These are phyloP conservation scores for Zasmidium citrigriseum DNA, from an alignment of 2,329 filamentous ascomycete species.

Conservation along the genomic window DNA sequence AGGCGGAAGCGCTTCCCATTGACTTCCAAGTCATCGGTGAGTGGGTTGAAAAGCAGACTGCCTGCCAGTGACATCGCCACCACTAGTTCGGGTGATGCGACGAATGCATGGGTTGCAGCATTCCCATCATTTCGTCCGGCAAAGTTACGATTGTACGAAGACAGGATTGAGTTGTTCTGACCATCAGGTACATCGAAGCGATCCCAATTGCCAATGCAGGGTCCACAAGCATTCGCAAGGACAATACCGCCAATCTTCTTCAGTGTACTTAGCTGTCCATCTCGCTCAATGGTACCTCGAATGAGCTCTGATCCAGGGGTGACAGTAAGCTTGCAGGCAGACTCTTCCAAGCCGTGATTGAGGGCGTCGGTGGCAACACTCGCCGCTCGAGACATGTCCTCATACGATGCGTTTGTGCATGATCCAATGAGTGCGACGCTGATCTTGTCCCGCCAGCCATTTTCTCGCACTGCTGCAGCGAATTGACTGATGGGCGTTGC, in stretches of 20 bases:
- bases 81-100: constrained; percentile 86
- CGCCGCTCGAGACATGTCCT: constrained; percentile 91
- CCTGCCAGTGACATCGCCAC: constrained; percentile 84
- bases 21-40: constrained; percentile 88
- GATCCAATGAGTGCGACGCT: constrained; percentile 97
- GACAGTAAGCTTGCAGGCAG: constrained; percentile 90
- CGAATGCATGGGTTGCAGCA: constrained; percentile 90
- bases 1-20: constrained; percentile 96
- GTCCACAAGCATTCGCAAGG: constrained; percentile 89
- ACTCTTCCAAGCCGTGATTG: constrained; percentile 80
- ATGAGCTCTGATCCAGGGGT: constrained; percentile 98
- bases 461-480: constrained; percentile 87
- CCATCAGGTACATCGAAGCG: constrained; percentile 63
- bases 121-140: constrained; percentile 97
- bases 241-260: constrained; percentile 96
- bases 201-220: constrained; percentile 67
- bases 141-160: constrained; percentile 99
- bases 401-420: constrained; percentile 89
- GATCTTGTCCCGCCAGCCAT: constrained; percentile 94
- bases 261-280: constrained; percentile 75
- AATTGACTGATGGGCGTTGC: constrained; percentile 98
- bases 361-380: constrained; percentile 90
- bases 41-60: constrained; percentile 86
- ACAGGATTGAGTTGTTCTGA: constrained; percentile 92
- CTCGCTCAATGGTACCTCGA: constrained; percentile 84